Evolutionary conservation across 805 yeast species (phyloP).

Genomic region (Zygotorulaspora sp.): DNA sequence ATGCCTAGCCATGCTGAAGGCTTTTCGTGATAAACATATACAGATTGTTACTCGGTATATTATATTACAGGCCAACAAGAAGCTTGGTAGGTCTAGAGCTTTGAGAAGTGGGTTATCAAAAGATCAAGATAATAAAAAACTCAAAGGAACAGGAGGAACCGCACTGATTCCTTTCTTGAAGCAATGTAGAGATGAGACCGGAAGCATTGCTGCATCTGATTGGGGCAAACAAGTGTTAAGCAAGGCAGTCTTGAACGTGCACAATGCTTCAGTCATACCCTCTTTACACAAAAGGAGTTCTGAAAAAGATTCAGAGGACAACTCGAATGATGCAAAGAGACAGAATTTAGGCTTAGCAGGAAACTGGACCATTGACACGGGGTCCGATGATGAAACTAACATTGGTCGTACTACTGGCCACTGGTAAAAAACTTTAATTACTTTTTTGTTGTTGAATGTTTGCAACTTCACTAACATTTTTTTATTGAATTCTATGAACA

Average conservation of each 20-base stretch:
- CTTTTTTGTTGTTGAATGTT: no score
- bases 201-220: conserved; percentile 84
- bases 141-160: conserved; percentile 92
- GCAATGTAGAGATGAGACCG: conserved; percentile 95
- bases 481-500: no score
- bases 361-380: conserved; percentile 23
- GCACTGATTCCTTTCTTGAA: conserved; percentile 84
- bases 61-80: conserved; percentile 67
- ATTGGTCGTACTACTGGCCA: conserved; percentile 29
- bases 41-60: conserved; percentile 88
- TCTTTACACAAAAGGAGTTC: conserved; percentile 14
- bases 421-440: conserved; percentile 24
- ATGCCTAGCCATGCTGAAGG: conserved; percentile 79
- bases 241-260: conserved; percentile 41
- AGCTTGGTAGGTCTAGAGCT: conserved; percentile 52
- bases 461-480: no score
- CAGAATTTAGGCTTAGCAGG: conserved; percentile 35
- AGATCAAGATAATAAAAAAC: conserved; percentile 47
- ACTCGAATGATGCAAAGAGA: conserved; percentile 21
- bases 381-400: conserved; percentile 24
- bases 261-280: conserved; percentile 17
- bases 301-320: conserved; percentile 4
- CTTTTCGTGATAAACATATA: conserved; percentile 88
- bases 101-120: conserved; percentile 59
- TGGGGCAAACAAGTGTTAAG: conserved; percentile 80